These are phyloP conservation scores for Wickerhamiella hasegawae DNA, from an alignment of 805 yeast genomes.

Conservation along the genomic window DNA sequence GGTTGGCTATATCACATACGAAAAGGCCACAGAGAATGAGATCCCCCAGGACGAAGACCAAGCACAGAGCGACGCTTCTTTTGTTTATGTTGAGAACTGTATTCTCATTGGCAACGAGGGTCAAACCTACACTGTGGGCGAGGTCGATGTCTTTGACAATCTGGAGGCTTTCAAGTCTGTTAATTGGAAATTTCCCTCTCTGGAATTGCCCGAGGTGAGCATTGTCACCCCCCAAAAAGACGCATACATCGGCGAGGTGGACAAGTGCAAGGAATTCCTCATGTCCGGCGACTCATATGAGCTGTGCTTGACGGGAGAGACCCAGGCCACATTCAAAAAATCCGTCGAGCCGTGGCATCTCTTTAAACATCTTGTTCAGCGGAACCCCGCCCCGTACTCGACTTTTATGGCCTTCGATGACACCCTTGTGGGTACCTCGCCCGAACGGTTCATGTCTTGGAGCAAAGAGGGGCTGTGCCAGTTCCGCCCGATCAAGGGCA, in stretches of 20 bases:
- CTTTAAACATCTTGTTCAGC: conserved; percentile 50
- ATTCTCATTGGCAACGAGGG: conserved; percentile 5
- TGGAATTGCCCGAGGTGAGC: conserved; percentile 9
- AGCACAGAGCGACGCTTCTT: conserved; percentile 14
- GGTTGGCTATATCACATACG: conserved; percentile 75
- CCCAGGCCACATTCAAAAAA: conserved; percentile 37
- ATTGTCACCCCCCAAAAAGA: conserved; percentile 32
- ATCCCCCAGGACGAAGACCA: too few relatives aligned
- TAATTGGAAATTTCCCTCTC: neutral
- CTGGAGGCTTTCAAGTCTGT: neutral
- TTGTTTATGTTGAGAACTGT: conserved; percentile 12
- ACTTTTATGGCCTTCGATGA: conserved; percentile 59
- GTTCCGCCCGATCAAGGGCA: conserved; percentile 91
- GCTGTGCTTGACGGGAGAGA: conserved; percentile 71
- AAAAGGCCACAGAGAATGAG: conserved; percentile 18
- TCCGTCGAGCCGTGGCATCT: conserved; percentile 51
- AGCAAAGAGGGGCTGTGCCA: conserved; percentile 38
- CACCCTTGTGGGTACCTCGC: conserved; percentile 70
- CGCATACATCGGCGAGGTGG: conserved; percentile 39
- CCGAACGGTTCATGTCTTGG: conserved; percentile 88
- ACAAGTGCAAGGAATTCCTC: conserved; percentile 48
- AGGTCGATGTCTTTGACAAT: neutral
- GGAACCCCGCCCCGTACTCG: conserved; percentile 88
- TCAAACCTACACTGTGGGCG: conserved; percentile 1
- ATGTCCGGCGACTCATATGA: conserved; percentile 85